These are phyloP conservation scores for Cordyceps cateniannulata DNA, from an alignment of 2,329 filamentous ascomycete species.

Conservation along the genomic window DNA sequence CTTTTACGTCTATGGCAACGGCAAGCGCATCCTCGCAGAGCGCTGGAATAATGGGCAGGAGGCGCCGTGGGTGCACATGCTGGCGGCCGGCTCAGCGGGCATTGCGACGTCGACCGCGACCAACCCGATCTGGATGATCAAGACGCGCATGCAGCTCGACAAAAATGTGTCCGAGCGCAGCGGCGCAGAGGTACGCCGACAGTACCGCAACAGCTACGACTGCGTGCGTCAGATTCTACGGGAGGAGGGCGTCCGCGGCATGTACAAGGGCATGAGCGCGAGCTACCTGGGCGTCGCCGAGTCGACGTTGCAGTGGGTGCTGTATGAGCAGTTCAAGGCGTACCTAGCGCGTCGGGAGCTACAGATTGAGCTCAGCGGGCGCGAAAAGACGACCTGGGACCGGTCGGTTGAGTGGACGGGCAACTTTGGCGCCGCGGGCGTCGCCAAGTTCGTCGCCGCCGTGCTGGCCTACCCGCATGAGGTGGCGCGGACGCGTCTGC, in stretches of 20 bases:
- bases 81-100: constrained; percentile 70
- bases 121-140: constrained; percentile 95
- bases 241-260: constrained; percentile 70
- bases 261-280: constrained; percentile 87
- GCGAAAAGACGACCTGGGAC: constrained; percentile 65
- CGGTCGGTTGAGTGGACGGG: constrained; percentile 70
- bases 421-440: constrained; percentile 70
- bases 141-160: constrained; percentile 87
- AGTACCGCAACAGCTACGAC: constrained; percentile 83
- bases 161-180: constrained; percentile 59
- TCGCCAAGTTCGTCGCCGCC: constrained; percentile 79
- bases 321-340: constrained; percentile 89
- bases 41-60: constrained; percentile 66
- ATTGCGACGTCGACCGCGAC: constrained; percentile 85
- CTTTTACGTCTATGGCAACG: constrained; percentile 90
- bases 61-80: constrained; percentile 69
- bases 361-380: constrained; percentile 49
- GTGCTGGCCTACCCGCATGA: constrained; percentile 89
- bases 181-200: constrained; percentile 41
- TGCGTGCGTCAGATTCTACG: constrained; percentile 77
- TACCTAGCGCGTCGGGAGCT: constrained; percentile 60
- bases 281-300: constrained; percentile 89
- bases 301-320: constrained; percentile 85
- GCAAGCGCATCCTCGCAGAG: constrained; percentile 73
- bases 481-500: constrained; percentile 75